Conservation (phyloP, 805 yeast species). For the Starmerella scarabaei region DNA sequence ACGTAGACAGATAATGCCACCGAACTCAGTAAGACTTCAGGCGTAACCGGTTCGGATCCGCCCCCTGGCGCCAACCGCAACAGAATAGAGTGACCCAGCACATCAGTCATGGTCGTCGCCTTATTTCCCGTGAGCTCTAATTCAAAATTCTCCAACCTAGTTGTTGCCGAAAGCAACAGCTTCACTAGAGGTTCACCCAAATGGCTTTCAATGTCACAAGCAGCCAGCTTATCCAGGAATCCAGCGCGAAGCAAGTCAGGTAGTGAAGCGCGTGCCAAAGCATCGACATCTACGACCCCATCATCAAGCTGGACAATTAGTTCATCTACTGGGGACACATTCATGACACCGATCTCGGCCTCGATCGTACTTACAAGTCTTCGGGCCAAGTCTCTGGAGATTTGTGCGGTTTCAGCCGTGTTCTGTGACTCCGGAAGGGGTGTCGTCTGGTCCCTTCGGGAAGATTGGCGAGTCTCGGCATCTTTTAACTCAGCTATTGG, state of each 20-base stretch:
- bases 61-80: slow-evolving; percentile 1
- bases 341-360: background rate
- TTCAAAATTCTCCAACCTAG: slow-evolving; percentile 8
- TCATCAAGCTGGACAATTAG: background rate
- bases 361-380: background rate
- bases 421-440: slow-evolving; percentile 2
- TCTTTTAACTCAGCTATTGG: background rate
- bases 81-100: slow-evolving; percentile 1
- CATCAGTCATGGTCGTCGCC: slow-evolving; percentile 4
- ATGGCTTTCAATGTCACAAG: background rate
- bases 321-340: background rate
- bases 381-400: background rate
- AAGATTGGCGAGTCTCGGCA: background rate
- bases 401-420: background rate
- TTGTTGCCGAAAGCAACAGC: slow-evolving; percentile 7
- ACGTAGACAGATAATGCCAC: slow-evolving; percentile 3
- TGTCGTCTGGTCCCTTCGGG: background rate
- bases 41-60: background rate
- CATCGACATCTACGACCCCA: background rate
- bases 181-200: slow-evolving; percentile 3
- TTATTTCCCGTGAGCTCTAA: slow-evolving; percentile 7
- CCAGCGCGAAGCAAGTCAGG: slow-evolving; percentile 9
- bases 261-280: slow-evolving; percentile 2
- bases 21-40: no score
- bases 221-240: slow-evolving; percentile 3